Base-by-base conservation (phyloP, 345 rosid genomes). In the Gossypium arboreum region DNA sequence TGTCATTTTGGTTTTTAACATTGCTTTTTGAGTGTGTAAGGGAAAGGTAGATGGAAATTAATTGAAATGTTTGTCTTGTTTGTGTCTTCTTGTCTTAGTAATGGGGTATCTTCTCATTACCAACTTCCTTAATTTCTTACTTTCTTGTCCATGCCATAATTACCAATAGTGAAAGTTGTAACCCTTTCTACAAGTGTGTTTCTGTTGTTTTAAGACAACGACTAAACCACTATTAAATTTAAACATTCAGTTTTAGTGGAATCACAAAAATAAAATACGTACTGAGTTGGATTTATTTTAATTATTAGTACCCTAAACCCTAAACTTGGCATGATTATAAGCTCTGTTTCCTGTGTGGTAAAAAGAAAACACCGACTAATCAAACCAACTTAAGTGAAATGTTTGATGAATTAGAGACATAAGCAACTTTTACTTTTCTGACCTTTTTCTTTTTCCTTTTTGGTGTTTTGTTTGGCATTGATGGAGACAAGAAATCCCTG, bases 391-490 rank as follows among this genome's bases (percentile, higher is more conserved):
- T 34, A 64, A 60, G 72, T 65, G 63, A 83, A 69, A 71, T 84
- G 86, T 75, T 81, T 2, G 79, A 76, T 58, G 9, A 77, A 75
- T 51, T 44, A 75, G 18, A 24, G 75, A 70, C 92, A 84, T 60
- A 17, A 25, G 44, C 16, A 2, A 10, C 76, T 75, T 81, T 80
- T 69, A n/a, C 65, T 82, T 83, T 67, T 68, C 34, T 80, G 69
- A 78, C 81, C 79, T 71, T 41, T 51, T 82, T 83, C 10, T 18
- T 67, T 12, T 51, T 4, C 16, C 56, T 51, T 57, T 57, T 57
- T 56, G 25, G 24, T 55, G 72, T 45, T 39, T 77, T 77, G 81
- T 77, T n/a, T 65, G 73, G 76, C 65, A 77, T 54, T 51, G 72
- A 60, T 57, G 77, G 77, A 59, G 83, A 84, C 89, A 82, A 43